Evolutionary conservation across 2,329 filamentous ascomycete species (phyloP), one percentile per base, ranked within the genome.

Genomic region (Nigrospora oryzae): DNA sequence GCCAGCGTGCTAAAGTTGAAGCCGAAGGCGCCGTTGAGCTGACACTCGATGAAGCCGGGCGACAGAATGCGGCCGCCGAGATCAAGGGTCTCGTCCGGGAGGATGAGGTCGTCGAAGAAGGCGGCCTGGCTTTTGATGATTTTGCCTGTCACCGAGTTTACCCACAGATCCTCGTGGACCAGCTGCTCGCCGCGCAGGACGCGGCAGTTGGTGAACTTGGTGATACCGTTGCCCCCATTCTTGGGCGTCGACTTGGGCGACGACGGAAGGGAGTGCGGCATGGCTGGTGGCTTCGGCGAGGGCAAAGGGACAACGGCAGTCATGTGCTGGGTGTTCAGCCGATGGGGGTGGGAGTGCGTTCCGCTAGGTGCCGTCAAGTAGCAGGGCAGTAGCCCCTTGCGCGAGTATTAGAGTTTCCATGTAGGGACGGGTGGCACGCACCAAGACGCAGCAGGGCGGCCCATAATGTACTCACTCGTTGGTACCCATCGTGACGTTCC

Each of bases 1-100:
- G 86, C 79, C 11, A 89, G 72, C 1, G 81, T 80, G 3, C 88
- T 93, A 63, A 94, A 95, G 69, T 95, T 91, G 71, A 95, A 94
- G 46, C 89, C 89, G 57, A 89, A 91, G 11, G 86, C 89, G 40
- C 90, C 90, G 58, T 96, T 96, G 54, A 96, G 81, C 64, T 96
- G 90, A 43, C 85, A 84, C 53, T 96, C 90, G 55, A 96, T 93
- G 59, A 96, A 75, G 23, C 90, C 90, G 0, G 90, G 89, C 1
- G 86, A 81, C 16, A 96, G 63, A 52, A 95, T 91, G 55, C 87
- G 87, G 47, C 89, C 88, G 42, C 81, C 79, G 2, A 96, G 79
- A 57, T 96, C 81, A 54, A 95, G 73, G 44, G 83, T 82, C 53
- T 81, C 67, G 59, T 91, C 86, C 2, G 90, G 87, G 3, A 83